Evolutionary conservation across 2,329 filamentous ascomycete species (phyloP).

Genomic region (Pseudogymnoascus sp.): DNA sequence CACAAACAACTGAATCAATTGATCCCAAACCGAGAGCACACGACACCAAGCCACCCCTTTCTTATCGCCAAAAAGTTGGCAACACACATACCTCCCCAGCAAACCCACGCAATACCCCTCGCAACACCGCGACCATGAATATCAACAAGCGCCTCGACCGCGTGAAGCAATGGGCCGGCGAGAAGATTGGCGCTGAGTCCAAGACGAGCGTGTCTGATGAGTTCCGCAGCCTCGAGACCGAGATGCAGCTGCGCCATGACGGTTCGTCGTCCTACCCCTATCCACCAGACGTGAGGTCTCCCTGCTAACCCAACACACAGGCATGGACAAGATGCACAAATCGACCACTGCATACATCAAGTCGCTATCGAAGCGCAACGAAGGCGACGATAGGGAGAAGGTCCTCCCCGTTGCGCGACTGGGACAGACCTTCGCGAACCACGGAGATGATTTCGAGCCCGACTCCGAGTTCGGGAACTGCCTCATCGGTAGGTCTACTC

Average conservation of each 20-base stretch:
- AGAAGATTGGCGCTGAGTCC: conserved; percentile 88
- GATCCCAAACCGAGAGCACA: not conserved
- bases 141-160: conserved; percentile 78
- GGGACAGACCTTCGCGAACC: conserved; percentile 75
- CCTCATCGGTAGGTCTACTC: conserved; percentile 52
- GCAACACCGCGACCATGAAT: conserved; percentile 25
- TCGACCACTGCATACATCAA: conserved; percentile 84
- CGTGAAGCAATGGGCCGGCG: conserved; percentile 95
- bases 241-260: conserved; percentile 84
- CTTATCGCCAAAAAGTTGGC: not conserved
- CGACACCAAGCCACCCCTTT: not conserved
- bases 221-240: conserved; percentile 80
- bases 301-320: conserved; percentile 37
- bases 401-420: conserved; percentile 69
- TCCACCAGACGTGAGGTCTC: not conserved
- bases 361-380: conserved; percentile 74
- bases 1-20: not conserved
- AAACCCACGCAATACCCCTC: not conserved
- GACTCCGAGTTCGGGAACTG: conserved; percentile 89
- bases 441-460: conserved; percentile 86
- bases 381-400: conserved; percentile 83
- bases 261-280: conserved; percentile 46
- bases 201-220: conserved; percentile 83
- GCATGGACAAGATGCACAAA: conserved; percentile 81
- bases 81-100: not conserved